Percentiles rank a stretch among this genome's conserved stretches.
Conservation (phyloP, 1,284 basidiomycete species). For the Malassezia obtusa region DNA sequence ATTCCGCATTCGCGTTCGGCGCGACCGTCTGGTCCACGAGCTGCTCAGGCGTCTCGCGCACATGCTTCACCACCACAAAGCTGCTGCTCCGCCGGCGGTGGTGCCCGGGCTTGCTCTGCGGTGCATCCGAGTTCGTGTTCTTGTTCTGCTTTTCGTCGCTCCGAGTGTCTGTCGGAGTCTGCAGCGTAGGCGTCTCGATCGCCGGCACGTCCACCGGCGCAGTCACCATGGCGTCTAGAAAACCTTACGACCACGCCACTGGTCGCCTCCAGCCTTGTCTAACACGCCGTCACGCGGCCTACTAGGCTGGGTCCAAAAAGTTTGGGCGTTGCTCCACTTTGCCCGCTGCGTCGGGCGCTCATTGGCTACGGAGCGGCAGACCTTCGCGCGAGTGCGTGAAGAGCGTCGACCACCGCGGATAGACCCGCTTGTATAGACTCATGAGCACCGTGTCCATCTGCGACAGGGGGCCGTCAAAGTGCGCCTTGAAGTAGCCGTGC, state of each 20-base stretch:
- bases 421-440: slow-evolving; percentile 30
- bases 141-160: too few species aligned
- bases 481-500: slow-evolving; percentile 93
- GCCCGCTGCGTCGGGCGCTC: too few species aligned
- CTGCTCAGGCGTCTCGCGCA: slow-evolving; percentile 50
- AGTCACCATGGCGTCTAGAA: too few species aligned
- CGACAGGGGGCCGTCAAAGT: slow-evolving; percentile 86
- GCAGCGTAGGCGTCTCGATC: too few species aligned
- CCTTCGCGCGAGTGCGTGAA: slow-evolving; percentile 2
- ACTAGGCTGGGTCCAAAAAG: too few species aligned
- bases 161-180: too few species aligned
- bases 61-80: slow-evolving; percentile 54
- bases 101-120: not conserved
- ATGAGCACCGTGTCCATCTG: slow-evolving; percentile 63
- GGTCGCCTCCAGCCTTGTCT: too few species aligned
- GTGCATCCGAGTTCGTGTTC: too few species aligned
- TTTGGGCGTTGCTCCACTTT: too few species aligned
- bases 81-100: slow-evolving; percentile 64
- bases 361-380: slow-evolving; percentile 4
- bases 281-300: too few species aligned
- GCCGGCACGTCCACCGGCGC: too few species aligned
- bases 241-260: too few species aligned
- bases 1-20: slow-evolving; percentile 82
- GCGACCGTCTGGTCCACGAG: slow-evolving; percentile 49
- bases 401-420: slow-evolving; percentile 14